Percentiles rank a stretch among this genome's conserved stretches.
phyloP scores from a whole-genome alignment of 805 yeast genomes.

The Debaryomyces maramus region DNA sequence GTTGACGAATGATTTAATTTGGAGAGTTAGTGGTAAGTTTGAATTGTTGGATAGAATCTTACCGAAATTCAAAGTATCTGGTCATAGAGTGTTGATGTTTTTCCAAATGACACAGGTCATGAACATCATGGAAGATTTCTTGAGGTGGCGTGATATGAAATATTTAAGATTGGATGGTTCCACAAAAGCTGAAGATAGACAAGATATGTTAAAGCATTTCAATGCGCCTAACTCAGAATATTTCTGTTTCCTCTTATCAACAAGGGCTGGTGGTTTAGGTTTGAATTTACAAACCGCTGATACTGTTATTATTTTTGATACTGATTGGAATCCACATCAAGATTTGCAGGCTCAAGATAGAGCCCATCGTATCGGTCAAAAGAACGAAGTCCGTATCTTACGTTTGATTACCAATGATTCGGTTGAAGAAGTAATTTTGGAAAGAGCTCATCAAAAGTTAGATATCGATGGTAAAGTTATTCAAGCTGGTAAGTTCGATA shows the following conservation, averaged over 20 bases:
- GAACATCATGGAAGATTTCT: slow-evolving; percentile 87
- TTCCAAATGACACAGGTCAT: slow-evolving; percentile 89
- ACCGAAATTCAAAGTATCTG: slow-evolving; percentile 71
- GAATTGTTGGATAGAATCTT: slow-evolving; percentile 73
- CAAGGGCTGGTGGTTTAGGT: slow-evolving; percentile 90
- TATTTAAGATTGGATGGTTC: slow-evolving; percentile 80
- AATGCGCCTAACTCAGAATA: slow-evolving; percentile 76
- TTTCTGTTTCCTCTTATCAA: slow-evolving; percentile 75
- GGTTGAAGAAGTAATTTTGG: slow-evolving; percentile 79
- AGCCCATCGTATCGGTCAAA: slow-evolving; percentile 88
- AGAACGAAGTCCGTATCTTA: slow-evolving; percentile 80
- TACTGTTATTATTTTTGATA: slow-evolving; percentile 81
- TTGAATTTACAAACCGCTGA: slow-evolving; percentile 85
- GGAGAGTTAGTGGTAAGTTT: slow-evolving; percentile 80
- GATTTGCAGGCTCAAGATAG: slow-evolving; percentile 90
- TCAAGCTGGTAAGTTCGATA: slow-evolving; percentile 89
- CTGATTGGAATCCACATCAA: slow-evolving; percentile 92
- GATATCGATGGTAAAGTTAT: slow-evolving; percentile 88
- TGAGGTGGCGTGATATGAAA: slow-evolving; percentile 63
- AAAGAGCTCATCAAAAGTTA: slow-evolving; percentile 78
- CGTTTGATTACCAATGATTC: slow-evolving; percentile 77
- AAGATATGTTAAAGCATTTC: slow-evolving; percentile 66
- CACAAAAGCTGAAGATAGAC: slow-evolving; percentile 84
- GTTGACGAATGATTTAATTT: slow-evolving; percentile 63
- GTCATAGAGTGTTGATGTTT: slow-evolving; percentile 78